Evolutionary conservation across 768 basidiomycete species (phyloP).

Genomic region (Pholiota conissans): DNA sequence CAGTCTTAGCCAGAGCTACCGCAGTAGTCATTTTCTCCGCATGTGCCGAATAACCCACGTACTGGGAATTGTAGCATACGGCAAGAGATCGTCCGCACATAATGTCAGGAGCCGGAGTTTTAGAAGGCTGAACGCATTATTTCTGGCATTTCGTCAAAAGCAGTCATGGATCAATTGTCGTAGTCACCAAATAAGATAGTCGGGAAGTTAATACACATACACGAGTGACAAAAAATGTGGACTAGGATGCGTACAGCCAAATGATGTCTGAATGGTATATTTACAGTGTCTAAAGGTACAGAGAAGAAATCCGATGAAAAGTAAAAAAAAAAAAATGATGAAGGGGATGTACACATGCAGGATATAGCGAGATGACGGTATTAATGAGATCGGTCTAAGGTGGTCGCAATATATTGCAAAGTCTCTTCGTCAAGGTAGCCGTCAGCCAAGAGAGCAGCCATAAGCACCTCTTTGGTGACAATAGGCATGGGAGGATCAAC

Average conservation of each 20-base stretch:
- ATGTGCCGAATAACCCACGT: too few species aligned
- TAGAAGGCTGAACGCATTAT: slow-evolving; percentile 52
- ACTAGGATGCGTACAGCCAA: background rate
- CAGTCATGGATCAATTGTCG: background rate
- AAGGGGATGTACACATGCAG: background rate
- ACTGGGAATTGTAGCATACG: too few species aligned
- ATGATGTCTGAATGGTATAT: too few species aligned
- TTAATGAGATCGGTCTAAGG: slow-evolving; percentile 21
- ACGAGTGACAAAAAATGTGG: background rate
- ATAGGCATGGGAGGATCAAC: slow-evolving; percentile 11
- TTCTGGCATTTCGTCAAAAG: slow-evolving; percentile 43
- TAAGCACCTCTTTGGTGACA: slow-evolving; percentile 27
- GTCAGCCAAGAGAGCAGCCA: slow-evolving; percentile 34
- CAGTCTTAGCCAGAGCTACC: too few species aligned
- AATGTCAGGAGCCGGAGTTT: slow-evolving; percentile 48
- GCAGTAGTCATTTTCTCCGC: slow-evolving; percentile 30
- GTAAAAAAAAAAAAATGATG: background rate
- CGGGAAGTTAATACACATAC: background rate
- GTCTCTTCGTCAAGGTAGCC: slow-evolving; percentile 49
- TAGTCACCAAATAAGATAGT: background rate
- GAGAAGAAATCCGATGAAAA: background rate
- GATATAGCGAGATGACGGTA: background rate
- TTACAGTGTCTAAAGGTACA: background rate
- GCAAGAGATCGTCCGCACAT: slow-evolving; percentile 48
- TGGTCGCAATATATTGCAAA: slow-evolving; percentile 35